Evolutionary conservation across 805 yeast species (phyloP).

Genomic region (Metschnikowia peoriensis): DNA sequence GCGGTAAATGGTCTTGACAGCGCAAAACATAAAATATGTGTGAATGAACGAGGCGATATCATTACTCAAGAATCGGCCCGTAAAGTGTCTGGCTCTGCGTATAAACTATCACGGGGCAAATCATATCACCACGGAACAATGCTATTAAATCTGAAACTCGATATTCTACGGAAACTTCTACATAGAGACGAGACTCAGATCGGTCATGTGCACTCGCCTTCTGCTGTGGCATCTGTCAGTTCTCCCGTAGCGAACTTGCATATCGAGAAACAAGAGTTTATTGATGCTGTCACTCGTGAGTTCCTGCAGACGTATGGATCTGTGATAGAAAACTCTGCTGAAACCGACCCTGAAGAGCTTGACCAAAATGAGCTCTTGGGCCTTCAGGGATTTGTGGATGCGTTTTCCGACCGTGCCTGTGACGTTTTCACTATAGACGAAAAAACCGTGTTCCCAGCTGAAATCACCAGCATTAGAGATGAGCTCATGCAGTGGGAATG

Average conservation of each 20-base stretch:
- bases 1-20: conserved; percentile 25
- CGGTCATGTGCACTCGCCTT: conserved; percentile 45
- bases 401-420: conserved; percentile 9
- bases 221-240: conserved; percentile 71
- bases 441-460: conserved; percentile 31
- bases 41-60: conserved; percentile 82
- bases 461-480: conserved; percentile 38
- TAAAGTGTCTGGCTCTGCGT: conserved; percentile 93
- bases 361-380: conserved; percentile 36
- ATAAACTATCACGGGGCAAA: conserved; percentile 74
- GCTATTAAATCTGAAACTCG: conserved; percentile 68
- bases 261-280: conserved; percentile 45
- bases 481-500: conserved; percentile 64
- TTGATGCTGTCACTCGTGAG: conserved; percentile 38
- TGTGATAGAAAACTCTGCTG: neutral
- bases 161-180: conserved; percentile 58
- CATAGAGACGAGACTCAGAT: conserved; percentile 41
- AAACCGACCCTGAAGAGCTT: neutral
- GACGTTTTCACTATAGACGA: conserved; percentile 23
- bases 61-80: conserved; percentile 39
- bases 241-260: conserved; percentile 73
- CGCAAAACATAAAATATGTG: conserved; percentile 31
- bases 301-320: conserved; percentile 36
- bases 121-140: conserved; percentile 96
- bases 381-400: conserved; percentile 29